These are phyloP conservation scores for Arachnomyces sp. DNA, from an alignment of 2,329 filamentous ascomycete species.

Conservation along the genomic window DNA sequence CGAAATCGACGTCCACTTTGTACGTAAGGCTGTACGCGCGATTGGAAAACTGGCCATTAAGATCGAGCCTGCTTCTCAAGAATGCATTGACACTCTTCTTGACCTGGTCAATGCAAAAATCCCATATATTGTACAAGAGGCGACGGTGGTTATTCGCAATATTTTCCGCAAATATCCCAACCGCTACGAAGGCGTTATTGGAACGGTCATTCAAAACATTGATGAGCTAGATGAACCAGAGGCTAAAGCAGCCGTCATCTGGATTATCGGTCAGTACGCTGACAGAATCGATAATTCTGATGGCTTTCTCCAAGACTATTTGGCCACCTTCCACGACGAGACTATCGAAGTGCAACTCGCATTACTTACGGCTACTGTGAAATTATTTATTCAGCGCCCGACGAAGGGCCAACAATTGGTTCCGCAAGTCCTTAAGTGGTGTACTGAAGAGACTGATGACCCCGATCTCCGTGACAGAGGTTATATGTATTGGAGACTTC, in stretches of 20 bases:
- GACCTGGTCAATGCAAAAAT: constrained; percentile 97
- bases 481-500: constrained; percentile 98
- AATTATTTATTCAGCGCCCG: constrained; percentile 93
- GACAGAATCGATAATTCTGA: constrained; percentile 97
- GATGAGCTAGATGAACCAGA: constrained; percentile 96
- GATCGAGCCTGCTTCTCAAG: constrained; percentile 84
- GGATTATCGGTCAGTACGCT: constrained; percentile 98
- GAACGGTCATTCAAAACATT: constrained; percentile 88
- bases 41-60: constrained; percentile 98
- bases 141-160: constrained; percentile 95
- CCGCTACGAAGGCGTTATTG: constrained; percentile 96
- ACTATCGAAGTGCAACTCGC: constrained; percentile 92
- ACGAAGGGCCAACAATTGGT: constrained; percentile 91
- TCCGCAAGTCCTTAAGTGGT: constrained; percentile 94
- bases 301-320: constrained; percentile 84
- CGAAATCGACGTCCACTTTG: constrained; percentile 97
- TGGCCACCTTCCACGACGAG: constrained; percentile 90
- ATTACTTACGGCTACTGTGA: constrained; percentile 90
- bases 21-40: constrained; percentile 91
- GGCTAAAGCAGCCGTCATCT: constrained; percentile 97
- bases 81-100: constrained; percentile 86
- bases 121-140: constrained; percentile 97
- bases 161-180: constrained; percentile 99
- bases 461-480: constrained; percentile 90
- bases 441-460: constrained; percentile 98